phyloP scores from a whole-genome alignment of 2,329 filamentous ascomycete species.

The Leptographium procerum region DNA sequence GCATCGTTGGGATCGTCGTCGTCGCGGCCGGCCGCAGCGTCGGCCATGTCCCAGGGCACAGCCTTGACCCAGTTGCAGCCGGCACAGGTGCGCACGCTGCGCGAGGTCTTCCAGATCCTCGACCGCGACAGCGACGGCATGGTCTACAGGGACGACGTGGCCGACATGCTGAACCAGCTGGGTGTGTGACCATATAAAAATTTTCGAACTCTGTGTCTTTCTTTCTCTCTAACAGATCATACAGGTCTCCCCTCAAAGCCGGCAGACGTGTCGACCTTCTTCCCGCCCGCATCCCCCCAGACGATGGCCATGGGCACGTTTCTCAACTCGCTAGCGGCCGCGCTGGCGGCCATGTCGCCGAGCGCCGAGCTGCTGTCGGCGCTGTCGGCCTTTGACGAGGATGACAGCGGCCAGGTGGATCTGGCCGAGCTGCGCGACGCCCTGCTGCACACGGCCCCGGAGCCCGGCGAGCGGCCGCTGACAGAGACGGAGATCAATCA shows the following conservation, averaged over 20 bases:
- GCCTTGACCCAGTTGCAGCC: conserved; percentile 65
- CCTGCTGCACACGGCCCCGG: conserved; percentile 68
- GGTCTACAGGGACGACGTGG: conserved; percentile 72
- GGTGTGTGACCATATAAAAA: conserved; percentile 46
- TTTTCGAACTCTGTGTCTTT: not conserved
- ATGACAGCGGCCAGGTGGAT: conserved; percentile 89
- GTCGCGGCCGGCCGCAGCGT: conserved; percentile 12
- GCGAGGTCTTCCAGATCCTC: conserved; percentile 88
- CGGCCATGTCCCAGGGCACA: conserved; percentile 31
- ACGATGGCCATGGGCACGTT: conserved; percentile 78
- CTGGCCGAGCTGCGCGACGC: conserved; percentile 72
- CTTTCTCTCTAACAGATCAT: not conserved
- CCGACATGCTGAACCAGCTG: conserved; percentile 76
- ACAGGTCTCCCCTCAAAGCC: conserved; percentile 62
- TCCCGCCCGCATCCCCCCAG: conserved; percentile 59
- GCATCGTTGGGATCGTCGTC: too few relatives aligned
- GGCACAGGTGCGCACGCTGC: conserved; percentile 72
- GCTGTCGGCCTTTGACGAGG: conserved; percentile 90
- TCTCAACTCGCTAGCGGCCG: conserved; percentile 66
- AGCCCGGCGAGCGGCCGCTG: conserved; percentile 54
- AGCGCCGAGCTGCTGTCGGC: conserved; percentile 74
- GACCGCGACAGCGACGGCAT: conserved; percentile 79
- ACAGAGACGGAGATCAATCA: conserved; percentile 69
- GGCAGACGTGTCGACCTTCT: conserved; percentile 67
- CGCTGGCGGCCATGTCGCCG: conserved; percentile 64